phyloP scores from a whole-genome alignment of 139 green algal species.

The Asterochloris sp. region DNA sequence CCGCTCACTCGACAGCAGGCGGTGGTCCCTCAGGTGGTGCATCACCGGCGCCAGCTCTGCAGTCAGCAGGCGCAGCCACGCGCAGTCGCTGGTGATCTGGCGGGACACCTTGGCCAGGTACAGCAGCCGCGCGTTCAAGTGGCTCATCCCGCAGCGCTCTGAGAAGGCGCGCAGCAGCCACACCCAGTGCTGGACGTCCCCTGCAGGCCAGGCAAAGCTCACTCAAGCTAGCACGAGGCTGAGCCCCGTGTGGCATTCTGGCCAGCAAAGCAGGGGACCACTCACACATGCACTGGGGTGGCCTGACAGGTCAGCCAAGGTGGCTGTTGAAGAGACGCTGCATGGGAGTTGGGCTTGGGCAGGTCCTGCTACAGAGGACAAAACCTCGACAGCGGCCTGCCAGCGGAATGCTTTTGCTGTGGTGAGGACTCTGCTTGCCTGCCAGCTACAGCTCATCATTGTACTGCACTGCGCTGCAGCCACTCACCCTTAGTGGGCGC shows the following conservation, averaged over 20 bases:
- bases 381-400: too few species aligned
- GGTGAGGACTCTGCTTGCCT: not conserved
- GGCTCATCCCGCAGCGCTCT: constrained; percentile 8
- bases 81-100: constrained; percentile 13
- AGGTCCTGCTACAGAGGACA: not conserved
- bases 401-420: not conserved
- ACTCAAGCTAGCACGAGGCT: not conserved
- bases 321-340: not conserved
- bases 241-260: not conserved
- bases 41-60: constrained; percentile 23
- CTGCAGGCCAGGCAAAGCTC: not conserved
- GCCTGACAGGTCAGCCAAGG: not conserved
- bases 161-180: constrained; percentile 25
- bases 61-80: constrained; percentile 20
- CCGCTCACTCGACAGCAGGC: constrained; percentile 10
- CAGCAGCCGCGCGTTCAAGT: not conserved
- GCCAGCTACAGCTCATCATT: not conserved
- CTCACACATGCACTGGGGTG: not conserved
- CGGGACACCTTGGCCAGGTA: constrained; percentile 22
- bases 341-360: not conserved
- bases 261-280: not conserved
- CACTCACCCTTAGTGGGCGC: constrained; percentile 16
- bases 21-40: constrained; percentile 13
- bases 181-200: constrained; percentile 26
- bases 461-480: not conserved